These are phyloP conservation scores for Acanthamoeba quina DNA, from an alignment of 208 protist species.

Conservation along the genomic window DNA sequence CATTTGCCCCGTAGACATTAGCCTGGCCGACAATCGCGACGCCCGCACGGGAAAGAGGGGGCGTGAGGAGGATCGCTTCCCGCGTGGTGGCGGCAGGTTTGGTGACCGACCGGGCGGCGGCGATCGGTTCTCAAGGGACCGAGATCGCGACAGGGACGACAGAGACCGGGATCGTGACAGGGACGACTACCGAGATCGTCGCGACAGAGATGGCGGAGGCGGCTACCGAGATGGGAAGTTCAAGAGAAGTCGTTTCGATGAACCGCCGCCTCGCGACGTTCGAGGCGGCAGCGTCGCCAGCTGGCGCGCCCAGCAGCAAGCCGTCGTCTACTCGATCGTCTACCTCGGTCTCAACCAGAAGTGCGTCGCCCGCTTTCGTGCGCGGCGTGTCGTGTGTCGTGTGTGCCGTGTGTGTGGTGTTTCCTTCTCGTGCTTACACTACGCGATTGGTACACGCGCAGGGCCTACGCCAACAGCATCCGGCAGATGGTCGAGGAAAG, in stretches of 20 bases:
- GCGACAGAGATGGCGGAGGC: not conserved
- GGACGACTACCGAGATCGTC: not conserved
- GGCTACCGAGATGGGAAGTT: not conserved
- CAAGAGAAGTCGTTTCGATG: conserved; percentile 50
- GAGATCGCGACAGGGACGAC: not conserved
- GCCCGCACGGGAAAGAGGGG: not conserved
- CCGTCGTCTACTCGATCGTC: conserved; percentile 40
- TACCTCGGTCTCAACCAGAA: conserved; percentile 44
- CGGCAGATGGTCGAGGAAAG: conserved; percentile 63
- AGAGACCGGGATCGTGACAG: not conserved
- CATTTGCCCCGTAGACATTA: conserved; percentile 18
- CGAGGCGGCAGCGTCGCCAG: not conserved
- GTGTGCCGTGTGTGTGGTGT: not conserved
- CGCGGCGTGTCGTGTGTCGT: not conserved
- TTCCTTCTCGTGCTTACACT: not conserved
- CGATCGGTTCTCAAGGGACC: not conserved
- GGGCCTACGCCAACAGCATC: conserved; percentile 61
- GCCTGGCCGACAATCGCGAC: conserved; percentile 62
- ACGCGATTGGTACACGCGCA: not conserved
- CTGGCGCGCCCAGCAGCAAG: conserved; percentile 28
- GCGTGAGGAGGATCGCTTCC: not conserved
- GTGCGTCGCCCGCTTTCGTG: not conserved
- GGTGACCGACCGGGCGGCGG: conserved; percentile 1
- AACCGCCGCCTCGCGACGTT: not conserved
- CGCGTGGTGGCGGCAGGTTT: not conserved